Percentiles rank a stretch among this genome's conserved stretches.
These are phyloP conservation scores for Cyberlindnera japonica DNA, from an alignment of 805 yeast species.

Conservation along the genomic window DNA sequence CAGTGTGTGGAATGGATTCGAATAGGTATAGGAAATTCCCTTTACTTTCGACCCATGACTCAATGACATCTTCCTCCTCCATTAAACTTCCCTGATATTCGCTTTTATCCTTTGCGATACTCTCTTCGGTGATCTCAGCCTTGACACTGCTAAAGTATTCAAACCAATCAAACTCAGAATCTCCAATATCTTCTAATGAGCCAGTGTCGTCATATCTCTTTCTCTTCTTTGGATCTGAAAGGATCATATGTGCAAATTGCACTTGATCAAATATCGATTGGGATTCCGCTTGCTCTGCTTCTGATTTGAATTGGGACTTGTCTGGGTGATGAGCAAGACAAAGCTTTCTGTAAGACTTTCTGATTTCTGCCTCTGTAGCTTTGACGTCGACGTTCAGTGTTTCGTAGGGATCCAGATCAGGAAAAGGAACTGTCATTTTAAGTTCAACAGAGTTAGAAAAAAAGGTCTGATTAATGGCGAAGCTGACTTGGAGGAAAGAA, in stretches of 20 bases:
- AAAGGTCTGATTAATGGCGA: not conserved
- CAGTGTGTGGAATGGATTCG: conserved; percentile 76
- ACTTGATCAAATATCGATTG: conserved; percentile 56
- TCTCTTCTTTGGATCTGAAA: conserved; percentile 55
- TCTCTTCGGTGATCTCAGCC: conserved; percentile 52
- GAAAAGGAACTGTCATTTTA: conserved; percentile 39
- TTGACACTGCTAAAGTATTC: conserved; percentile 48
- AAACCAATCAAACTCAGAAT: conserved; percentile 50
- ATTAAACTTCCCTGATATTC: conserved; percentile 61
- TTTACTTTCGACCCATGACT: conserved; percentile 49
- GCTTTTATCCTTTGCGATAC: conserved; percentile 63
- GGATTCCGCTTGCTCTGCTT: conserved; percentile 32
- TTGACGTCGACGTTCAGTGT: conserved; percentile 39
- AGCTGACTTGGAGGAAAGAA: not conserved
- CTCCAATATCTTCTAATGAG: conserved; percentile 39
- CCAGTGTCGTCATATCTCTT: conserved; percentile 70
- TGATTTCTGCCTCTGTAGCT: conserved; percentile 52
- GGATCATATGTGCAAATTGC: conserved; percentile 69
- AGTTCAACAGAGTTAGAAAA: too few species aligned
- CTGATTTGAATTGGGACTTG: conserved; percentile 41
- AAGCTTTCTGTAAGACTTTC: conserved; percentile 60
- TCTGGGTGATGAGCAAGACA: conserved; percentile 73
- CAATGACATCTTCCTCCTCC: conserved; percentile 59
- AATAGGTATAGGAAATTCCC: conserved; percentile 72
- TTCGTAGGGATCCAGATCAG: conserved; percentile 61